Evolutionary conservation across 805 yeast species (phyloP).

Genomic region (Saccharomycopsis sp.): DNA sequence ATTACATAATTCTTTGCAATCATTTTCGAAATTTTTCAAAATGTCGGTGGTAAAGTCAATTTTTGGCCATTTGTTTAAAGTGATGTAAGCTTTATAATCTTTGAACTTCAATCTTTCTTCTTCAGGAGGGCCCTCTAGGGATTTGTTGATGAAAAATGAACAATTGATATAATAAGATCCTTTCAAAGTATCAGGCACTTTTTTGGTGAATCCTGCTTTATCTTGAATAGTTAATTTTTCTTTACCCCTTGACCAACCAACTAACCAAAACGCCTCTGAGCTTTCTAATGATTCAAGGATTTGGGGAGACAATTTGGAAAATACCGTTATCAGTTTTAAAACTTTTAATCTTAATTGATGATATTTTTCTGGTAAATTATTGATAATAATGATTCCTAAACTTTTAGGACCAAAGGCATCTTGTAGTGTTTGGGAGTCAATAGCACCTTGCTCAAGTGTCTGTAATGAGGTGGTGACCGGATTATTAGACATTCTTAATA

Average conservation of each 20-base stretch:
- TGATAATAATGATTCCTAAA: constrained; percentile 42
- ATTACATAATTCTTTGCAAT: constrained; percentile 30
- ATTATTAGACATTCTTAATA: no score
- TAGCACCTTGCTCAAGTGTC: no score
- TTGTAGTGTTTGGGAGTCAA: constrained; percentile 21
- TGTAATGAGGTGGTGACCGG: no score
- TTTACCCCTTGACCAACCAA: constrained; percentile 54
- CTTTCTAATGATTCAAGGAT: constrained; percentile 32
- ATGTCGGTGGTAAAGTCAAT: constrained; percentile 17
- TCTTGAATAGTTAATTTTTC: constrained; percentile 36
- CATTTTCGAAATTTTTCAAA: constrained; percentile 27
- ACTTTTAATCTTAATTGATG: constrained; percentile 31
- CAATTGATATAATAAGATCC: constrained; percentile 54
- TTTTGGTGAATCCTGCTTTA: constrained; percentile 20
- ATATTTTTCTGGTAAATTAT: constrained; percentile 31
- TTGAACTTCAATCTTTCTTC: constrained; percentile 26
- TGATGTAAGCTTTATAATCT: constrained; percentile 34
- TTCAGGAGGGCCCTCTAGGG: constrained; percentile 36
- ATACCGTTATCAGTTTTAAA: constrained; percentile 30
- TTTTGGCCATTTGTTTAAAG: constrained; percentile 44
- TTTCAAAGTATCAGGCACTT: constrained; percentile 32
- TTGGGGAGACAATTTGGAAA: constrained; percentile 30
- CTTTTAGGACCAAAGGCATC: constrained; percentile 47
- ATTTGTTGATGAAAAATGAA: constrained; percentile 36
- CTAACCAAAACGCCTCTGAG: constrained; percentile 40